phyloP scores from a whole-genome alignment of 192 early-diverging fungal species.

The Lunasporangiospora selenospora region DNA sequence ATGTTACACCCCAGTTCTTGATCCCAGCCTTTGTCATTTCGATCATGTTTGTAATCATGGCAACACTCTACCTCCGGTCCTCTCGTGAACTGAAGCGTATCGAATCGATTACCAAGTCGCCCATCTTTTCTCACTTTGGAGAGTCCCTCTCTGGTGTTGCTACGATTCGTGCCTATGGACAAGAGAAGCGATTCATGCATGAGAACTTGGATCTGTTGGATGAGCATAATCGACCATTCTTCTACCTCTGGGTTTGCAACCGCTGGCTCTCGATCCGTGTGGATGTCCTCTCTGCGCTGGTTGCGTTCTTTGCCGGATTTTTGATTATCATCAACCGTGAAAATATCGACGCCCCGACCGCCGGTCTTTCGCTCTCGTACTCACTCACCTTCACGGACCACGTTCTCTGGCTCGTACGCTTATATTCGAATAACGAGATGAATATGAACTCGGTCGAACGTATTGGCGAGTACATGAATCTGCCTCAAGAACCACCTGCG shows the following conservation, averaged over 20 bases:
- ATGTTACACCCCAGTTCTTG: slow-evolving; percentile 48
- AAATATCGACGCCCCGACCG: slow-evolving; percentile 74
- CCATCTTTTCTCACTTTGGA: slow-evolving; percentile 78
- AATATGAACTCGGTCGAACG: slow-evolving; percentile 88
- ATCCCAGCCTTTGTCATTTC: slow-evolving; percentile 46
- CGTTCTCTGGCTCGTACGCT: slow-evolving; percentile 78
- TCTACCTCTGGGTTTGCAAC: slow-evolving; percentile 78
- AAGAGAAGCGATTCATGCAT: slow-evolving; percentile 66
- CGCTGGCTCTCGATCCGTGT: slow-evolving; percentile 84
- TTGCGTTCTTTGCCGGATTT: slow-evolving; percentile 71
- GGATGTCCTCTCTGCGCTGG: slow-evolving; percentile 73
- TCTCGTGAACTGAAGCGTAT: slow-evolving; percentile 93
- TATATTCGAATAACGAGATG: slow-evolving; percentile 83
- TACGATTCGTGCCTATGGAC: slow-evolving; percentile 85
- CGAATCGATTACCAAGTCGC: slow-evolving; percentile 51
- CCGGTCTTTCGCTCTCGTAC: slow-evolving; percentile 85
- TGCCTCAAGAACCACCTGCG: slow-evolving; percentile 80
- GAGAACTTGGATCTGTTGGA: slow-evolving; percentile 66
- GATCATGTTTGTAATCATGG: slow-evolving; percentile 66
- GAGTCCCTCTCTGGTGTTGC: slow-evolving; percentile 81
- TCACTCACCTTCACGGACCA: slow-evolving; percentile 81
- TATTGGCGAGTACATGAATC: slow-evolving; percentile 76
- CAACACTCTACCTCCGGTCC: slow-evolving; percentile 69
- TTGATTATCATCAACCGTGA: slow-evolving; percentile 59
- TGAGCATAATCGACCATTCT: slow-evolving; percentile 78